A percentile compares a stretch with the other conserved stretches of the same genome.
Evolutionary conservation across 139 green algal genomes (phyloP).

Genomic region (Picochlorum sp.): DNA sequence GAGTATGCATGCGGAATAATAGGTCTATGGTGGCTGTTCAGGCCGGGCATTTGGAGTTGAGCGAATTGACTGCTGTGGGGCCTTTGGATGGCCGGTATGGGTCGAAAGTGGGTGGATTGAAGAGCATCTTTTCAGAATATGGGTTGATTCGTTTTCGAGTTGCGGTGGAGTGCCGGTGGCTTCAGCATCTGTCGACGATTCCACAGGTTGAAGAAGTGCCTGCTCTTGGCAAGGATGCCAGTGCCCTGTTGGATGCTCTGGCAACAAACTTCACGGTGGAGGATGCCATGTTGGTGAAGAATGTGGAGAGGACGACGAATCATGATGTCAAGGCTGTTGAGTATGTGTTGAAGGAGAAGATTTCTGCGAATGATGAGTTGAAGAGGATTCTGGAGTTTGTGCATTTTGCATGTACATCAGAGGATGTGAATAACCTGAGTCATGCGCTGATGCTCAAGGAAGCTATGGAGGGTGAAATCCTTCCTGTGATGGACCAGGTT

Average conservation of each 20-base stretch:
- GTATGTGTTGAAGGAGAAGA: conserved; percentile 90
- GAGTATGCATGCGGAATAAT: too few species aligned
- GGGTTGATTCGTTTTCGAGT: conserved; percentile 91
- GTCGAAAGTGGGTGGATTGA: conserved; percentile 55
- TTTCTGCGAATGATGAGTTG: conserved; percentile 54
- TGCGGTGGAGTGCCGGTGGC: conserved; percentile 92
- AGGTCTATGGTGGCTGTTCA: neutral
- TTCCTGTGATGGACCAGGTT: conserved; percentile 83
- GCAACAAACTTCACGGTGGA: conserved; percentile 55
- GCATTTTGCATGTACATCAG: conserved; percentile 96
- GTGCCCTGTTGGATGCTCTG: conserved; percentile 69
- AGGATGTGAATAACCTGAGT: conserved; percentile 99
- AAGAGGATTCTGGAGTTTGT: conserved; percentile 86
- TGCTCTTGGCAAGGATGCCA: conserved; percentile 61
- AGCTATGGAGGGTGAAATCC: conserved; percentile 61
- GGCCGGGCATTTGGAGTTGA: conserved; percentile 25
- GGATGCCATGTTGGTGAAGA: conserved; percentile 56
- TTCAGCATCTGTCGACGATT: conserved; percentile 86
- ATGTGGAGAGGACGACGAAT: conserved; percentile 92
- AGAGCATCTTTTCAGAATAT: conserved; percentile 91
- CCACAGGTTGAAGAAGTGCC: conserved; percentile 66
- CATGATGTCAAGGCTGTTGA: conserved; percentile 99
- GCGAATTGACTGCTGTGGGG: conserved; percentile 75
- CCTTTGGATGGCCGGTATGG: conserved; percentile 88
- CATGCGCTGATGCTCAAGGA: conserved; percentile 95